Evolutionary conservation across 331 rosid species (phyloP).

Genomic region (Cydonia oblonga): DNA sequence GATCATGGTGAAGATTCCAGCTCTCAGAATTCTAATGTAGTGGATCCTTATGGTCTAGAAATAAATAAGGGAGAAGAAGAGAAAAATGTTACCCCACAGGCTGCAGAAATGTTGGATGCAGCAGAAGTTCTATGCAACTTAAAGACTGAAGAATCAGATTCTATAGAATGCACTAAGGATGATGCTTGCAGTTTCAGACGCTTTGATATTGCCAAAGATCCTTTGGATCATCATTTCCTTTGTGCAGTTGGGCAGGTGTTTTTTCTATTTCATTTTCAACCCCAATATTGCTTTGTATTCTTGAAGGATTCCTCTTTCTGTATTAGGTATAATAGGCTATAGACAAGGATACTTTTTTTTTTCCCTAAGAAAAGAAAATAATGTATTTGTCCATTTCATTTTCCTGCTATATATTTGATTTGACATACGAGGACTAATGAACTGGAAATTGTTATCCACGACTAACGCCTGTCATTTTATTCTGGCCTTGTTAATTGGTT

Average conservation of each 20-base stretch:
- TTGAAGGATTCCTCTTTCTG: background rate
- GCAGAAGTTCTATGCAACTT: slow-evolving; percentile 30
- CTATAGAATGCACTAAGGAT: slow-evolving; percentile 27
- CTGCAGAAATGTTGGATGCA: slow-evolving; percentile 31
- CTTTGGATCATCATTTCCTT: slow-evolving; percentile 69
- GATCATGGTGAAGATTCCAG: slow-evolving; percentile 34
- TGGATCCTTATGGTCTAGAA: slow-evolving; percentile 23
- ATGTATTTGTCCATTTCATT: background rate
- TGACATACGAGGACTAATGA: background rate
- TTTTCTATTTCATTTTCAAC: background rate
- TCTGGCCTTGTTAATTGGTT: background rate
- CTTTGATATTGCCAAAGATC: slow-evolving; percentile 78
- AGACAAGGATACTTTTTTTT: background rate
- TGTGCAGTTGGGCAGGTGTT: slow-evolving; percentile 77
- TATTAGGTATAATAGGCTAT: background rate
- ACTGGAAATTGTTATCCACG: background rate
- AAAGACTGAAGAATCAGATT: slow-evolving; percentile 31
- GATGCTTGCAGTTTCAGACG: slow-evolving; percentile 55
- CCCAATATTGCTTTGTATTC: background rate
- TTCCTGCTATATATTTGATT: background rate
- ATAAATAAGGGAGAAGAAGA: slow-evolving; percentile 26
- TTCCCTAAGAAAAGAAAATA: background rate
- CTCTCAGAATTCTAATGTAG: slow-evolving; percentile 31
- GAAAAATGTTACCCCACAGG: slow-evolving; percentile 26
- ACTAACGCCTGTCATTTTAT: background rate